Evolutionary conservation across 306 rosid species (phyloP).

Genomic region (Carpinus fangiana): DNA sequence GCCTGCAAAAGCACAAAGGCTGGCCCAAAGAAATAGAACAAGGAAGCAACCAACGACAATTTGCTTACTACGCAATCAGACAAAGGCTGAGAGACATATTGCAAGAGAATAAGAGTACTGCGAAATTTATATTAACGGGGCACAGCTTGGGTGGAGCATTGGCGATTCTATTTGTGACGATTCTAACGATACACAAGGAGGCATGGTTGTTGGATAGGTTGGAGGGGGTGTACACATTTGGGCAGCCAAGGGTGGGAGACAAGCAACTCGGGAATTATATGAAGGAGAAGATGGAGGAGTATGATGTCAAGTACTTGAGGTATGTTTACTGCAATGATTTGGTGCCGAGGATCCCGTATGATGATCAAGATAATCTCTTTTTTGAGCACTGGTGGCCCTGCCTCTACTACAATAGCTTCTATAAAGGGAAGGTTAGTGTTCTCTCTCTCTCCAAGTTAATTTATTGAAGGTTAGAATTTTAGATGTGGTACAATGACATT

Average conservation of each 20-base stretch:
- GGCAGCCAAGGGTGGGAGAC: slow-evolving; percentile 80
- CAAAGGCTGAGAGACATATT: slow-evolving; percentile 40
- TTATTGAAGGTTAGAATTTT: neutral
- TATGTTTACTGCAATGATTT: slow-evolving; percentile 56
- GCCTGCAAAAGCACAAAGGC: slow-evolving; percentile 36
- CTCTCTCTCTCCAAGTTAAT: neutral
- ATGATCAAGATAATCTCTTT: slow-evolving; percentile 43
- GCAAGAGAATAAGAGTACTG: slow-evolving; percentile 32
- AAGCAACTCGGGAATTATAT: slow-evolving; percentile 48
- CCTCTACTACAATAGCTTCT: slow-evolving; percentile 58
- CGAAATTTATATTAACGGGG: slow-evolving; percentile 74
- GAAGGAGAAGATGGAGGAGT: slow-evolving; percentile 35
- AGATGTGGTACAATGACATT: neutral
- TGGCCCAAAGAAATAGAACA: slow-evolving; percentile 63
- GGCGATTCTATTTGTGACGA: slow-evolving; percentile 62
- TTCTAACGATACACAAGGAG: slow-evolving; percentile 57
- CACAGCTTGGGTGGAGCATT: slow-evolving; percentile 85
- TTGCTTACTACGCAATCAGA: slow-evolving; percentile 64
- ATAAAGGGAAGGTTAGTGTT: slow-evolving; percentile 36
- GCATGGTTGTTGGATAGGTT: slow-evolving; percentile 50
- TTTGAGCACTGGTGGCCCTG: slow-evolving; percentile 64
- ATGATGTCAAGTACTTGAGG: slow-evolving; percentile 50
- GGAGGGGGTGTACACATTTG: slow-evolving; percentile 71
- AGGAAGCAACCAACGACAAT: slow-evolving; percentile 8
- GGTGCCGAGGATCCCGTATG: slow-evolving; percentile 70